phyloP scores from a whole-genome alignment of 2,329 filamentous ascomycete species.

The Lanzia echinophila region DNA sequence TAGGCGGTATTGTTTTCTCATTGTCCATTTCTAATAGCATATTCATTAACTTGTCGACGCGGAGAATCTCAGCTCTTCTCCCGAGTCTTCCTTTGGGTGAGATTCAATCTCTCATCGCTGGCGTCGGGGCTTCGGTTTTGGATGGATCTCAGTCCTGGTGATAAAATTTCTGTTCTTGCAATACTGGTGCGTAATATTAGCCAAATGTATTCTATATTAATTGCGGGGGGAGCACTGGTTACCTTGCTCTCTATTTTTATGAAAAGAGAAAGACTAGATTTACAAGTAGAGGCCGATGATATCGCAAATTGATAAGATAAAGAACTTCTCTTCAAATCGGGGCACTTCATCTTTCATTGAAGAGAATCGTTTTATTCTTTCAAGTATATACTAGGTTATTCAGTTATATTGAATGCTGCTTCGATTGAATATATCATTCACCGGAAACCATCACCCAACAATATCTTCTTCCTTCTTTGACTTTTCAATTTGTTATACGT shows the following conservation, averaged over 20 bases:
- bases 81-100: conserved; percentile 17
- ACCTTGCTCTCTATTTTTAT: not conserved
- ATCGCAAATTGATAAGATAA: not conserved
- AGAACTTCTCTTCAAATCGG: too few species aligned
- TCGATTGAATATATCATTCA: too few species aligned
- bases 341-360: too few species aligned
- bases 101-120: conserved; percentile 22
- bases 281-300: not conserved
- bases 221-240: not conserved
- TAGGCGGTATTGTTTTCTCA: conserved; percentile 29
- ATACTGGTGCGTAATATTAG: not conserved
- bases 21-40: conserved; percentile 32
- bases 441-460: too few species aligned
- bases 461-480: too few species aligned
- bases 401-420: too few species aligned
- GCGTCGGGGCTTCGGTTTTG: conserved; percentile 11
- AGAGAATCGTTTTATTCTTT: too few species aligned
- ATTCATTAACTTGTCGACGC: conserved; percentile 30
- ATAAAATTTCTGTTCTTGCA: not conserved
- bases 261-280: not conserved
- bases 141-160: not conserved
- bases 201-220: not conserved
- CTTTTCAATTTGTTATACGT: too few species aligned
- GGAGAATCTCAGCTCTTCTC: conserved; percentile 22
- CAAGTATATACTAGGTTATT: too few species aligned